Evolutionary conservation across 495 filamentous ascomycete genomes (phyloP), one percentile per base, ranked within the genome.

Genomic region (Cercophora scortea): DNA sequence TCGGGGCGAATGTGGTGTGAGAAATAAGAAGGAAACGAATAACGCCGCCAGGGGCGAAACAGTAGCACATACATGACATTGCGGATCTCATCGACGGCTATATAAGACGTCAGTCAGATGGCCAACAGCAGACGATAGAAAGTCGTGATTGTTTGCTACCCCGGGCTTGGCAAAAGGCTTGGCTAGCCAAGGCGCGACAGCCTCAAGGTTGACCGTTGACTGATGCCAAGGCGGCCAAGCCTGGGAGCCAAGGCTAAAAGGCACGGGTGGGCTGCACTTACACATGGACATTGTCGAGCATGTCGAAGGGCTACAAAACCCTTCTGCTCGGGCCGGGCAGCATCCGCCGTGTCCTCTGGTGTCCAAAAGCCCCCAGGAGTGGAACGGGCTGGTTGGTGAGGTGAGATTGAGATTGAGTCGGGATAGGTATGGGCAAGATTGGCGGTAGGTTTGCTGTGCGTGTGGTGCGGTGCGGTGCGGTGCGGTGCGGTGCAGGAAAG

Each of bases 41-140:
- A 32, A 49, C 18, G 42, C 32, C 19, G 15, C 50, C 10, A 38
- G 36, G 36, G 36, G 9, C 36, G n/a, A n/a, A 13, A 2, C 36
- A 17, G 43, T 7, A 49, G 25, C 15, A 66, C 66, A 16, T 60
- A 69, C 66, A 69, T 57, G 57, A 66, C 66, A 67, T 67, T 69
- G 50, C 63, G 66, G 52, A 69, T 65, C 58, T 67, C 66, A 56
- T 69, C 52, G 47, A 67, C 62, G 49, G 53, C 66, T 69, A n/a
- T 53, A 53, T 52, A 53, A 62, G 52, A 62, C 57, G 62, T 67
- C 64, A 69, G 58, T 55, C 25, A 25, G 25, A 25, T 25, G 25
- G 25, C 25, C 2, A 25, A 25, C 25, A 25, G 32, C 42, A 34
- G 40, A 32, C 42, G 51, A 45, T 53, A 55, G 59, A 57, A 57